Percentiles rank a stretch among this genome's conserved stretches.
These are phyloP conservation scores for Porcisia hertigi DNA, from an alignment of 208 protist species.

Conservation along the genomic window DNA sequence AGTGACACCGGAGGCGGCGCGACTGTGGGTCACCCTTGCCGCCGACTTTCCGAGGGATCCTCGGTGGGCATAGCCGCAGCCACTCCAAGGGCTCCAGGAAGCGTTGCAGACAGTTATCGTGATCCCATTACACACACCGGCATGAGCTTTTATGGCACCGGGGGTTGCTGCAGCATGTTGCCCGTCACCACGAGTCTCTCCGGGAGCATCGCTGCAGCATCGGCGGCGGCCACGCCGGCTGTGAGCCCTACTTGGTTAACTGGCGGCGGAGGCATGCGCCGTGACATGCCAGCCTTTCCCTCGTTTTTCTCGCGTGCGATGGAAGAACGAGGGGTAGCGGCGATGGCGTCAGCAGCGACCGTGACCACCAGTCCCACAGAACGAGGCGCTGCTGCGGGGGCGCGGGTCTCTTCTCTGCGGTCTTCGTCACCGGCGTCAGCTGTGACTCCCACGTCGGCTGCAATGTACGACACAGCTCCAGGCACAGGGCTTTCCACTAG, in stretches of 20 bases:
- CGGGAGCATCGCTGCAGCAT: neutral
- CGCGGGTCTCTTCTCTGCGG: neutral
- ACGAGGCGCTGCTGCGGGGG: neutral
- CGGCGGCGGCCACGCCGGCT: constrained; percentile 1
- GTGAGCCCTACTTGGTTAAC: constrained; percentile 1
- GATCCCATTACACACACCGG: constrained; percentile 23
- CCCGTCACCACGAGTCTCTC: constrained; percentile 6
- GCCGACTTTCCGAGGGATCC: constrained; percentile 5
- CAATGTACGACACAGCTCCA: constrained; percentile 5
- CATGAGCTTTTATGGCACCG: constrained; percentile 17
- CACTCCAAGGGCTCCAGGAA: neutral
- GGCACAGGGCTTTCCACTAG: neutral
- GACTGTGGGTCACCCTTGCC: neutral
- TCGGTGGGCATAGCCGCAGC: neutral
- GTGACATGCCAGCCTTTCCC: constrained; percentile 4
- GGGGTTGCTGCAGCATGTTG: neutral
- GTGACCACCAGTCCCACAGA: constrained; percentile 6
- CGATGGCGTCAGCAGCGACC: constrained; percentile 1
- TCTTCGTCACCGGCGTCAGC: neutral
- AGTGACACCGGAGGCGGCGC: neutral
- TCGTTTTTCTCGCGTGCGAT: constrained; percentile 11
- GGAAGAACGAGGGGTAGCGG: constrained; percentile 15
- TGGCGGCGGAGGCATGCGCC: constrained; percentile 2
- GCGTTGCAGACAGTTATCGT: neutral
- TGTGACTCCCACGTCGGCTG: neutral